Conservation (phyloP, 1,139 yeast species). For the Taphrina populina region DNA sequence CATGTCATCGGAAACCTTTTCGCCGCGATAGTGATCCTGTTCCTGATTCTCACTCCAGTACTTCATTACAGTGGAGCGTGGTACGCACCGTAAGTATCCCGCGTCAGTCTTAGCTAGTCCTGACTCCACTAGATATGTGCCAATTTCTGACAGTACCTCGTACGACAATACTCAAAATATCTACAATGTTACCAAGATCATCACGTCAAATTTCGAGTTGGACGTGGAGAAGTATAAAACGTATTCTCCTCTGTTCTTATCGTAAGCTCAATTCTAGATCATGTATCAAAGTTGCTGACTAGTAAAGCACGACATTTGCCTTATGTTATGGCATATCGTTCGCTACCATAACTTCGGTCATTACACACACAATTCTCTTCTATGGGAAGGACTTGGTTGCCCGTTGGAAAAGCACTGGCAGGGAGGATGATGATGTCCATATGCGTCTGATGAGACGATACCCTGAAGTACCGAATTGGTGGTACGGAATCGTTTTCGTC, state of each 20-base stretch:
- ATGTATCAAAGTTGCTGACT: not conserved
- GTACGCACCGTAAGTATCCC: slow-evolving; percentile 31
- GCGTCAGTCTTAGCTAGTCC: not conserved
- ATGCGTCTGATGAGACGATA: slow-evolving; percentile 61
- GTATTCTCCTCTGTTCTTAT: slow-evolving; percentile 62
- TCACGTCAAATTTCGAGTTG: slow-evolving; percentile 50
- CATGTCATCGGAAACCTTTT: slow-evolving; percentile 56
- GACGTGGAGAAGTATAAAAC: slow-evolving; percentile 52
- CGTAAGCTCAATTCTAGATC: slow-evolving; percentile 41
- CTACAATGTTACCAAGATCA: slow-evolving; percentile 52
- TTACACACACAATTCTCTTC: slow-evolving; percentile 56
- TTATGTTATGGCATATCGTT: slow-evolving; percentile 60
- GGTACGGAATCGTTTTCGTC: slow-evolving; percentile 55
- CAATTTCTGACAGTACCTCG: slow-evolving; percentile 46
- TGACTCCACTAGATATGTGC: slow-evolving; percentile 30
- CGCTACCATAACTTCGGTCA: slow-evolving; percentile 59
- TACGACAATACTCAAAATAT: slow-evolving; percentile 52
- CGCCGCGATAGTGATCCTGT: slow-evolving; percentile 50
- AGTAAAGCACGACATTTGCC: slow-evolving; percentile 55
- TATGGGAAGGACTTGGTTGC: slow-evolving; percentile 56
- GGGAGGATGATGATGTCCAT: slow-evolving; percentile 60
- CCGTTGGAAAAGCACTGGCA: slow-evolving; percentile 49
- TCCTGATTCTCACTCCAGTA: slow-evolving; percentile 51
- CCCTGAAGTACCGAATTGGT: slow-evolving; percentile 58
- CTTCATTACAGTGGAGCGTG: slow-evolving; percentile 44